A percentile compares a stretch with the other conserved stretches of the same genome.
Conservation (phyloP, 2,329 filamentous ascomycete species). For the Aspergillus versicolor region DNA sequence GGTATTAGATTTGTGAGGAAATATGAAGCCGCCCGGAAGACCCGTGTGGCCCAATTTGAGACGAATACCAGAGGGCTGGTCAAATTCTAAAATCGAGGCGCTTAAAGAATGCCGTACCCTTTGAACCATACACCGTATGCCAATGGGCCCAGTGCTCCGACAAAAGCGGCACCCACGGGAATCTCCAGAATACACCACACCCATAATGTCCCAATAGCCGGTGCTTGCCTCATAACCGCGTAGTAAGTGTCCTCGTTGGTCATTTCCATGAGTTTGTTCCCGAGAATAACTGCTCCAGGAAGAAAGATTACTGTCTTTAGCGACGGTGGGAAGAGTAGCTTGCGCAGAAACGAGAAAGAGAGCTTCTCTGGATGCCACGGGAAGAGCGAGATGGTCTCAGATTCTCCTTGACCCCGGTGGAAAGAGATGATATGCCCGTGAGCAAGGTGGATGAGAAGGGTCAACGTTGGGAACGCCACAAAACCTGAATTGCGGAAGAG, state of each 20-base stretch:
- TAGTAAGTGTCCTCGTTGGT: constrained; percentile 80
- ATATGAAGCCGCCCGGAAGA: neutral
- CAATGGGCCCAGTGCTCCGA: constrained; percentile 53
- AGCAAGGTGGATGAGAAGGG: constrained; percentile 44
- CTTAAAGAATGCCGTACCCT: constrained; percentile 47
- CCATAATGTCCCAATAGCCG: constrained; percentile 87
- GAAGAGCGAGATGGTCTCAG: constrained; percentile 23
- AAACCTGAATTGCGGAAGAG: constrained; percentile 37
- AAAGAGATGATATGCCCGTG: constrained; percentile 46
- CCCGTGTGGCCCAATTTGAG: neutral
- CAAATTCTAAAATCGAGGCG: too few relatives aligned
- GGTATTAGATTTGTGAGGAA: neutral
- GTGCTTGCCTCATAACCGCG: constrained; percentile 86
- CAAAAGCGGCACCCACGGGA: constrained; percentile 64
- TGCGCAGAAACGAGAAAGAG: constrained; percentile 27
- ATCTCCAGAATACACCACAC: constrained; percentile 91
- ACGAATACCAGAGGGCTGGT: neutral
- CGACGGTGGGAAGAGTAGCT: constrained; percentile 34
- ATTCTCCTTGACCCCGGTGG: constrained; percentile 8
- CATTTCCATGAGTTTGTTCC: constrained; percentile 77
- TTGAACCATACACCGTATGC: constrained; percentile 55
- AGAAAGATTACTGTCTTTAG: constrained; percentile 35
- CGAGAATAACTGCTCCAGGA: constrained; percentile 42
- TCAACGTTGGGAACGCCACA: constrained; percentile 43
- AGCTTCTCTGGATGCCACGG: constrained; percentile 27